These are phyloP conservation scores for Stephania japonica DNA, from an alignment of 164 flowering plant genomes.

Conservation along the genomic window DNA sequence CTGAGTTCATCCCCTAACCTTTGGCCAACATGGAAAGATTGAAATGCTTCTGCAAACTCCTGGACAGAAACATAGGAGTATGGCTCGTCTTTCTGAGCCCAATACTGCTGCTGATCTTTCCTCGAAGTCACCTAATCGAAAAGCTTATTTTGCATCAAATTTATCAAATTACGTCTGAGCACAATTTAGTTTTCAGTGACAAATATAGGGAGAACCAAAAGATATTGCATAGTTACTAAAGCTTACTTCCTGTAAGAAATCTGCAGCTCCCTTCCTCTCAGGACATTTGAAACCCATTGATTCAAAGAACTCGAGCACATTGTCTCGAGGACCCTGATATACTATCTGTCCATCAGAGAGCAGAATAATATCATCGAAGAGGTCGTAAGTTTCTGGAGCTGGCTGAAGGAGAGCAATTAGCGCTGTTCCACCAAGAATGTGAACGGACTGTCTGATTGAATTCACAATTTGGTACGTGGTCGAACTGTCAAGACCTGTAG, in stretches of 20 bases:
- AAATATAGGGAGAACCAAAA: neutral
- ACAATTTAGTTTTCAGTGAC: neutral
- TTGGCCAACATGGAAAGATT: slow-evolving; percentile 28
- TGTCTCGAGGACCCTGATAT: slow-evolving; percentile 51
- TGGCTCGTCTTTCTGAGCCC: slow-evolving; percentile 27
- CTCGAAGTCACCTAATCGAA: slow-evolving; percentile 36
- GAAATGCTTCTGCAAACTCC: slow-evolving; percentile 37
- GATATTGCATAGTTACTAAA: neutral
- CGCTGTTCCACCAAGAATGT: slow-evolving; percentile 36
- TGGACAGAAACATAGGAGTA: slow-evolving; percentile 33
- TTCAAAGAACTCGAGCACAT: slow-evolving; percentile 51
- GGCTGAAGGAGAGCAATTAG: slow-evolving; percentile 54
- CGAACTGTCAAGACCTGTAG: slow-evolving; percentile 53
- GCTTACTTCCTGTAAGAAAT: slow-evolving; percentile 53
- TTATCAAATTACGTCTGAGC: neutral
- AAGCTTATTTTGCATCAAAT: neutral
- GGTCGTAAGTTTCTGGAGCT: slow-evolving; percentile 49
- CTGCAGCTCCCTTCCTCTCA: slow-evolving; percentile 51
- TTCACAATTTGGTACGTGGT: slow-evolving; percentile 51
- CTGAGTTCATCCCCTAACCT: slow-evolving; percentile 16
- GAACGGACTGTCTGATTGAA: slow-evolving; percentile 38
- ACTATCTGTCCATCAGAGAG: slow-evolving; percentile 51
- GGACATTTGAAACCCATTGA: slow-evolving; percentile 52
- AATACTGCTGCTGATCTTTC: slow-evolving; percentile 49
- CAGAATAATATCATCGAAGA: slow-evolving; percentile 55